Conservation (phyloP, 2,329 filamentous ascomycete genomes). For the Pseudodiploospora longispora region DNA sequence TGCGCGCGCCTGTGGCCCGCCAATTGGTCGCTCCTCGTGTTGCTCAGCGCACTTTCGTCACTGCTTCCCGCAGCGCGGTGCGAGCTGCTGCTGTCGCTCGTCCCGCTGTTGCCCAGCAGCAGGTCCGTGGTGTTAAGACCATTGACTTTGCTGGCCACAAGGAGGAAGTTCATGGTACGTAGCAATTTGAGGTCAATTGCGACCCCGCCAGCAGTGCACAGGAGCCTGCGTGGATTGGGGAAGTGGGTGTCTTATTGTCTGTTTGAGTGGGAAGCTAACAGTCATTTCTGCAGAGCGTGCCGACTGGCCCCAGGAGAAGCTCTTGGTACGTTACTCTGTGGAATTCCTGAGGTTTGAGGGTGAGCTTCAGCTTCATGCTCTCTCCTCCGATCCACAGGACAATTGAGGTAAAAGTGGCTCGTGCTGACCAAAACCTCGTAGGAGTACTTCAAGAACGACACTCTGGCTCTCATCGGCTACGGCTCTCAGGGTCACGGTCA, state of each 20-base stretch:
- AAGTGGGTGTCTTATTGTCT: no score
- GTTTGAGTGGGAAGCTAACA: background rate
- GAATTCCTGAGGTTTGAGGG: background rate
- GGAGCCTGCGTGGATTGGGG: no score
- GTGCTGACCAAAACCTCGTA: constrained; percentile 37
- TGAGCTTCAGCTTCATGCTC: background rate
- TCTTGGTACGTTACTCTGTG: constrained; percentile 59
- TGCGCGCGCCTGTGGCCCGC: constrained; percentile 55
- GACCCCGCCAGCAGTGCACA: no score
- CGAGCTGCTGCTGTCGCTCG: constrained; percentile 46
- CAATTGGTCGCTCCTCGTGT: constrained; percentile 53
- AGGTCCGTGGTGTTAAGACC: constrained; percentile 89
- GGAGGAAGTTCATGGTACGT: constrained; percentile 85
- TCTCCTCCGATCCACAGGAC: background rate
- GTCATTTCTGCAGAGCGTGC: constrained; percentile 62
- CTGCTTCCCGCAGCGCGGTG: constrained; percentile 49
- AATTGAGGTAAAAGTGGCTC: background rate
- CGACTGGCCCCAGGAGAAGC: constrained; percentile 98
- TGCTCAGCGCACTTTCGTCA: constrained; percentile 56
- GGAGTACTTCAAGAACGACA: constrained; percentile 99
- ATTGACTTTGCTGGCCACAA: constrained; percentile 96
- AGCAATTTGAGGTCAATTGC: background rate
- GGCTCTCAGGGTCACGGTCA: constrained; percentile 97
- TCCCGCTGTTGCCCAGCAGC: constrained; percentile 54
- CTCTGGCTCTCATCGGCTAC: constrained; percentile 97